Conservation (phyloP, 208 protist genomes). For the Acanthamoeba sp. region DNA sequence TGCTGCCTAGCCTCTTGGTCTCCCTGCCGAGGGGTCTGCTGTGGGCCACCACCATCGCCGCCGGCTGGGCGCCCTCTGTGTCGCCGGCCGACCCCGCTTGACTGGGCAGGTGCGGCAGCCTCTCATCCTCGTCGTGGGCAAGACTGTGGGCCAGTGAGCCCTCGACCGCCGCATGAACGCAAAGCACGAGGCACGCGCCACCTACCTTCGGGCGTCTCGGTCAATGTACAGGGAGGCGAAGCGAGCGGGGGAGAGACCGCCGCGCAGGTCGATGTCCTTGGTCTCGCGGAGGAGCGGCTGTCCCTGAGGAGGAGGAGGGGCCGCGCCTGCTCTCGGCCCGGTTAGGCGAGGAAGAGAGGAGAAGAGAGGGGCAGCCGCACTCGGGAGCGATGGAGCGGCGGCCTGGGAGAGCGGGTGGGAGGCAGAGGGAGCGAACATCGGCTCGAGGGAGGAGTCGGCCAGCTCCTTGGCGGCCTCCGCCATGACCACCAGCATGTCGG, state of each 20-base stretch:
- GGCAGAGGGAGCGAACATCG: not conserved
- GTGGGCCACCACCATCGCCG: not conserved
- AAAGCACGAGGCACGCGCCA: not conserved
- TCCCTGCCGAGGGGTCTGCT: not conserved
- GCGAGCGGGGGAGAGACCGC: not conserved
- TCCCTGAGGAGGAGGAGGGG: not conserved
- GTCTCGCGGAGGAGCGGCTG: not conserved
- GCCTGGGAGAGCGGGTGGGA: not conserved
- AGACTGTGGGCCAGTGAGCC: not conserved
- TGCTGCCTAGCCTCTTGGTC: not conserved
- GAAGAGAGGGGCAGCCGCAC: not conserved
- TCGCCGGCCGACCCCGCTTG: not conserved
- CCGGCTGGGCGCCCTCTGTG: not conserved
- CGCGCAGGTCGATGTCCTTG: not conserved
- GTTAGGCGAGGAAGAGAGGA: not conserved
- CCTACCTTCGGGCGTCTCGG: not conserved
- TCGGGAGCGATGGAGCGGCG: not conserved
- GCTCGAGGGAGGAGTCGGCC: not conserved
- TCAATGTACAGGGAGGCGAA: not conserved
- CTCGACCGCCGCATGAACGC: not conserved
- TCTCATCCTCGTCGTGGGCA: not conserved
- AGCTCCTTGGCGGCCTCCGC: conserved; percentile 56
- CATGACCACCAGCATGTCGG: conserved; percentile 55
- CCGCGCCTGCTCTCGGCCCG: not conserved
- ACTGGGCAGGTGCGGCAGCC: not conserved